A percentile compares a stretch with the other conserved stretches of the same genome.
phyloP scores from a whole-genome alignment of 1,284 basidiomycete genomes.

The Ustilago bromivora region DNA sequence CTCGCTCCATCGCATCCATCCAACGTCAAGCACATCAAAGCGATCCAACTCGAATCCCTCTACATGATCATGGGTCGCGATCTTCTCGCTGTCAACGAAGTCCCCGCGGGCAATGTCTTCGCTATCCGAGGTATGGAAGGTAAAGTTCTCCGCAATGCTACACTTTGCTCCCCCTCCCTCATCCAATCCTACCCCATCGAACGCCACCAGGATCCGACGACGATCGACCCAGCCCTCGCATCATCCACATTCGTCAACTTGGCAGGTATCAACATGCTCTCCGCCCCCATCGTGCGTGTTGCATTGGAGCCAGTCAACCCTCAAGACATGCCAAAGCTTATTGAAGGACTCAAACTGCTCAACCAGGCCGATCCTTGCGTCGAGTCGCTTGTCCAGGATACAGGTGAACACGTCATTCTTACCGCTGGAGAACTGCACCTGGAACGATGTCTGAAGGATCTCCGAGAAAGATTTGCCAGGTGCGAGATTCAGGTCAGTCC shows the following conservation, averaged over 20 bases:
- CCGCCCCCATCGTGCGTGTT: constrained; percentile 90
- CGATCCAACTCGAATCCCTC: constrained; percentile 79
- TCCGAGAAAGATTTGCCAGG: constrained; percentile 92
- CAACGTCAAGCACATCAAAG: constrained; percentile 76
- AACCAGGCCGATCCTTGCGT: constrained; percentile 97
- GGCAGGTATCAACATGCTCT: constrained; percentile 62
- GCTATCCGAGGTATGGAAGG: constrained; percentile 91
- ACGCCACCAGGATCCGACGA: constrained; percentile 17
- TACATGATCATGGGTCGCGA: constrained; percentile 99
- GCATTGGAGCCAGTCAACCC: constrained; percentile 90
- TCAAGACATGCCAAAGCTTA: constrained; percentile 88
- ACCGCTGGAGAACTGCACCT: constrained; percentile 96
- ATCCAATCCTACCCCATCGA: constrained; percentile 36
- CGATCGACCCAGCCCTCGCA: constrained; percentile 34
- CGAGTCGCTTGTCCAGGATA: constrained; percentile 94
- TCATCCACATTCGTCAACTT: constrained; percentile 58
- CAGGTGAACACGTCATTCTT: constrained; percentile 96
- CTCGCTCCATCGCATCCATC: constrained; percentile 77
- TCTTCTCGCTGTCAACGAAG: constrained; percentile 82
- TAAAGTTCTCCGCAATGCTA: constrained; percentile 89
- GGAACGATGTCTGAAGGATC: constrained; percentile 95
- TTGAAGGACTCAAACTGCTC: constrained; percentile 87
- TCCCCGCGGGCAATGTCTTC: constrained; percentile 95
- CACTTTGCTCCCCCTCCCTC: constrained; percentile 77
- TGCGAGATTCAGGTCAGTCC: constrained; percentile 92